Base-by-base conservation (phyloP, 2,329 filamentous ascomycete species). In the Alternaria angustiovoidea region DNA sequence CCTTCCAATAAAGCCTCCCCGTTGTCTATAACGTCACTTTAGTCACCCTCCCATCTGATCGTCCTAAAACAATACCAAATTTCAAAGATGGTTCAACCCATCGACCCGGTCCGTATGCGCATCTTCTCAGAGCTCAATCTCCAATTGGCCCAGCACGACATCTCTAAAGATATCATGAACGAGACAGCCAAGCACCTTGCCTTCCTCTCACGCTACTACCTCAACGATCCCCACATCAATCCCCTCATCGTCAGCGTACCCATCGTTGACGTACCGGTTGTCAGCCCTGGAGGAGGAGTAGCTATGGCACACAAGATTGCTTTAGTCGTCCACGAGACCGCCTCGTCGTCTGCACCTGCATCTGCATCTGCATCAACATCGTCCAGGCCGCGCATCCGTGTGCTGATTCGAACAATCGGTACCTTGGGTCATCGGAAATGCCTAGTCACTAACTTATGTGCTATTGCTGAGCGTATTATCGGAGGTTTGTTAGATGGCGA, bases 101-200 rank as follows among this genome's bases (percentile, higher is more conserved):
- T 54, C 51, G 51, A 54, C 30, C 38, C 51, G 22, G 26, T 58
- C 30, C 32, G 48, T 8, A 34, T n/a, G n/a, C 49, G 56, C 48
- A 54, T 58, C 49, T 54, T 41, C 32, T 54, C 48, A n/a, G 49
- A 54, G 18, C 42, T 54, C 12, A 36, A 36, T 36, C 14, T 36
- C 5, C 42, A 58, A 20, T 28, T 54, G 12, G 16, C 41, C 2
- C 41, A 46, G 11, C 49, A 46, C 24, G 51, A 24, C 5, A 48
- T 58, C 32, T 26, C 44, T 20, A 58, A 43, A 24, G 32, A 51
- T 26, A 20, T 49, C 12, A 44, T 57, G 3, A 22, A 57, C 34
- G 36, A 51, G 14, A 34, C 39, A 20, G 8, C 28, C 12, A 51
- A 58, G 26, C 41, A 58, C 24, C 51, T 44, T n/a, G 48, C 32